Evolutionary conservation across 306 rosid species (phyloP).

Genomic region (Acacia acuminata): DNA sequence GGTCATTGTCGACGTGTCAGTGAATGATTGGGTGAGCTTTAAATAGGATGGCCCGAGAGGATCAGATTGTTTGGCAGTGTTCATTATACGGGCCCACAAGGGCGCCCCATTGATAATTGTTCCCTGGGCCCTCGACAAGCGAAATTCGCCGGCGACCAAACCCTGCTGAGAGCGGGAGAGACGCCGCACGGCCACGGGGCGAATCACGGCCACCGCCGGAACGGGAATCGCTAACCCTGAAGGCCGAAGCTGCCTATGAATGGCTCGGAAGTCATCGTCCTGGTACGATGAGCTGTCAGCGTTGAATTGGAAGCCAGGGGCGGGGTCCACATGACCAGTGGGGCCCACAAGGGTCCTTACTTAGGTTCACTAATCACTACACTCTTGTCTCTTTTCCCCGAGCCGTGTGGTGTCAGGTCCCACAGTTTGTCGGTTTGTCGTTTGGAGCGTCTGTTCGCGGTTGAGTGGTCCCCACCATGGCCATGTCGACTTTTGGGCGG

Average conservation of each 20-base stretch:
- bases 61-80: not conserved
- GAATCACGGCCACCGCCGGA: not conserved
- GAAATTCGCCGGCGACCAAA: conserved; percentile 17
- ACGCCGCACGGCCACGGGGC: conserved; percentile 25
- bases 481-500: not conserved
- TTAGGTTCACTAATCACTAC: not conserved
- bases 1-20: not conserved
- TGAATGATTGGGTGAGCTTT: not conserved
- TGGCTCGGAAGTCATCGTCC: not conserved
- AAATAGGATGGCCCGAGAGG: not conserved
- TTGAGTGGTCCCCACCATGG: conserved; percentile 15
- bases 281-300: conserved; percentile 33
- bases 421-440: conserved; percentile 56
- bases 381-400: conserved; percentile 4
- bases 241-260: not conserved
- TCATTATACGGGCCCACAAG: not conserved
- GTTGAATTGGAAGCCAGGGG: not conserved
- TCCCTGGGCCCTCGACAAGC: conserved; percentile 24
- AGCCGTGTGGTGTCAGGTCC: conserved; percentile 22
- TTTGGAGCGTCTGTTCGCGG: conserved; percentile 20
- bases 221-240: not conserved
- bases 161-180: not conserved
- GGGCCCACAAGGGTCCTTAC: conserved; percentile 7
- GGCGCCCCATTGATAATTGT: conserved; percentile 18
- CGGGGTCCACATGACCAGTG: conserved; percentile 14